Percentiles rank a stretch among this genome's conserved stretches.
These are phyloP conservation scores for Hymenoscyphus occultus DNA, from an alignment of 2,329 filamentous ascomycete genomes.

Conservation along the genomic window DNA sequence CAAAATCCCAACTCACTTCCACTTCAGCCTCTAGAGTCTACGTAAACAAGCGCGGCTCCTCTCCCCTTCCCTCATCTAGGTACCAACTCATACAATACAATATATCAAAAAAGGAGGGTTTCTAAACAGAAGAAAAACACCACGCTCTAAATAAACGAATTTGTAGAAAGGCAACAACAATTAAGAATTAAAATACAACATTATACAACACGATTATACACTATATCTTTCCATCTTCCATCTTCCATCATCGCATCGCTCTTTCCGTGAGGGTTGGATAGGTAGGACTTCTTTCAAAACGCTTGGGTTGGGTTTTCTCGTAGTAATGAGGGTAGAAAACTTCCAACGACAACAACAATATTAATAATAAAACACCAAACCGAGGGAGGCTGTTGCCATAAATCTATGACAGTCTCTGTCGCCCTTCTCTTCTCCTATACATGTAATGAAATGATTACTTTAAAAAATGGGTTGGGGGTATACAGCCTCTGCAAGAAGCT, in stretches of 20 bases:
- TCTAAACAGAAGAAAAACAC: background rate
- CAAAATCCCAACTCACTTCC: too few species aligned
- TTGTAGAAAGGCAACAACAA: background rate
- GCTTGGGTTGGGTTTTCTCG: background rate
- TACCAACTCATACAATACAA: too few species aligned
- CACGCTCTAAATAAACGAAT: background rate
- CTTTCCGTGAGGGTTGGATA: too few species aligned
- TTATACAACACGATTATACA: slow-evolving; percentile 4
- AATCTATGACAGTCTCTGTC: background rate
- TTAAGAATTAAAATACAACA: slow-evolving; percentile 4
- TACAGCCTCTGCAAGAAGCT: slow-evolving; percentile 1
- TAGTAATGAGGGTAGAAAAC: background rate
- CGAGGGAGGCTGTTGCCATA: background rate
- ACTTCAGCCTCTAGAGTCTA: too few species aligned
- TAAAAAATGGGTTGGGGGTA: background rate
- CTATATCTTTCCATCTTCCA: background rate
- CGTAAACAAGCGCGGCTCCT: too few species aligned
- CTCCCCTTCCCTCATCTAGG: too few species aligned
- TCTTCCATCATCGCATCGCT: background rate
- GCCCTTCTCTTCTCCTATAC: background rate
- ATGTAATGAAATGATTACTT: background rate
- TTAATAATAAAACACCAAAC: background rate
- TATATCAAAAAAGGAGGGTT: too few species aligned
- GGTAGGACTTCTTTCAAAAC: too few species aligned
- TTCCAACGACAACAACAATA: background rate